Base-by-base conservation (phyloP, 2,329 filamentous ascomycete species). In the Karstenula rhodostoma region DNA sequence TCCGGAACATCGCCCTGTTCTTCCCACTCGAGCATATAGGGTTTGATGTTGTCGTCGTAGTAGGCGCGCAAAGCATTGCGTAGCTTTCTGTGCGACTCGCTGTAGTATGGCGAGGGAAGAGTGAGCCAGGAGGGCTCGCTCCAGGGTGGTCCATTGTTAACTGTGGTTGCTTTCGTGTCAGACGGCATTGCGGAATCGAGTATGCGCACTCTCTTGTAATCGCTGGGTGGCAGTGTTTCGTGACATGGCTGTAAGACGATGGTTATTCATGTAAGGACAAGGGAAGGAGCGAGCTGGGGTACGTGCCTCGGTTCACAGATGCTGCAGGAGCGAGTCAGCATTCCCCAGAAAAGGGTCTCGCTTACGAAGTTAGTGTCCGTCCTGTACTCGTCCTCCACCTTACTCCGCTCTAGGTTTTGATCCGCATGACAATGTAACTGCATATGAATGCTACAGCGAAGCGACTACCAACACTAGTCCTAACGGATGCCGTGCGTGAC, bases 21-120 rank as follows among this genome's bases (percentile, higher is more conserved):
- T 64, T 91, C 89, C 88, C 89, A 91, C 42, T 89, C 86, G 33
- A 87, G 81, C 4, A 85, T 84, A 63, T 84, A 80, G 0, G 87
- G 87, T 1, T 85, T 77, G 47, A 90, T 80, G 40, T 87, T 77
- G 1, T 82, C 79, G 59, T 90, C 84, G 50, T 90, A 79, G 62
- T 90, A 90, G 25, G 80, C 70, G 42, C 89, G 84, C 0, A 90
- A 77, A 4, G 79, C 80, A 40, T 84, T 80, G 54, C 87, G 86
- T 1, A 90, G 80, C n/a, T 75, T 78, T 33, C 83, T 82, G 70
- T 91, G 89, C 2, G 84, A 85, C 15, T 84, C 80, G 29, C 83
- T 88, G 79, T 91, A 90, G 77, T 90, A 89, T 0, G 87, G 86
- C 51, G 84, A 84, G 9, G 80, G 78, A 58, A 86, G 81, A 29